Conservation (phyloP, 2,329 filamentous ascomycete genomes). For the Malbranchea cinnamomea region DNA sequence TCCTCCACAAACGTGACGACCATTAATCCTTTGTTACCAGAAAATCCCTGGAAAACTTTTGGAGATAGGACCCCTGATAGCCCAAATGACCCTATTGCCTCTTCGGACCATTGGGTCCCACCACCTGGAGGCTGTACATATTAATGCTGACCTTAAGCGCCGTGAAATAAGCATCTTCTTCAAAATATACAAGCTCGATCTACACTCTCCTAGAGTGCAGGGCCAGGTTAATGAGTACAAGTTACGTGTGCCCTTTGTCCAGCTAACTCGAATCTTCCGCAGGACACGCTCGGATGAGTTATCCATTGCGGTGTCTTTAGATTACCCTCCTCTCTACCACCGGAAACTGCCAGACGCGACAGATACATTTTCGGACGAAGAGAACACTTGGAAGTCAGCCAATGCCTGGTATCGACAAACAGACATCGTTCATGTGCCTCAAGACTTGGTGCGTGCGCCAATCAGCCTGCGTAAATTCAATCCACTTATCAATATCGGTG, state of each 20-base stretch:
- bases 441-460: slow-evolving; percentile 20
- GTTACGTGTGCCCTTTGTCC: slow-evolving; percentile 31
- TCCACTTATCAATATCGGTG: slow-evolving; percentile 46
- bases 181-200: slow-evolving; percentile 17
- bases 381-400: slow-evolving; percentile 38
- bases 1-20: neutral
- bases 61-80: slow-evolving; percentile 47
- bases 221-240: slow-evolving; percentile 18
- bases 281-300: slow-evolving; percentile 11
- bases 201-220: neutral
- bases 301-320: slow-evolving; percentile 25
- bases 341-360: slow-evolving; percentile 21
- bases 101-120: slow-evolving; percentile 35
- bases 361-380: slow-evolving; percentile 27
- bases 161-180: slow-evolving; percentile 34
- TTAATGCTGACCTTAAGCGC: slow-evolving; percentile 29
- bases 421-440: slow-evolving; percentile 38
- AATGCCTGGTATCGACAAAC: slow-evolving; percentile 51
- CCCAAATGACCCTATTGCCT: slow-evolving; percentile 41
- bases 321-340: slow-evolving; percentile 32
- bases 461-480: slow-evolving; percentile 34
- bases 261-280: slow-evolving; percentile 27
- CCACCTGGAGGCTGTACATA: slow-evolving; percentile 13
- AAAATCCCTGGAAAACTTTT: slow-evolving; percentile 33
- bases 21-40: slow-evolving; percentile 14